These are phyloP conservation scores for Yarrowia divulgata DNA, from an alignment of 805 yeast species.

Conservation along the genomic window DNA sequence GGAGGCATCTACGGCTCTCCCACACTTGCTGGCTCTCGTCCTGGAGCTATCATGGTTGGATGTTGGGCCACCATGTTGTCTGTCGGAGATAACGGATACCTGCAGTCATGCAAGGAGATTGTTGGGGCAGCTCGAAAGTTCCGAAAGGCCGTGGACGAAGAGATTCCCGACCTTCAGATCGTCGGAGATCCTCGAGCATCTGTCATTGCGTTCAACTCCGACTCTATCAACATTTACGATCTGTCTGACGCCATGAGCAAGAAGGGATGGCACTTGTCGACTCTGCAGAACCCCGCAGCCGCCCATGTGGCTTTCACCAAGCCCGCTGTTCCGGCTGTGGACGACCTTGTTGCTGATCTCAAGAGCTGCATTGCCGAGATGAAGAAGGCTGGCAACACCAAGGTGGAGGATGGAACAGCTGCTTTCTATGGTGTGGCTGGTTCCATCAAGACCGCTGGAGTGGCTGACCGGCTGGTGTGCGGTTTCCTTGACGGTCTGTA, in stretches of 20 bases:
- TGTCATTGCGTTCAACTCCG: slow-evolving; percentile 79
- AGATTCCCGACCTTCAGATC: slow-evolving; percentile 64
- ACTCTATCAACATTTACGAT: slow-evolving; percentile 70
- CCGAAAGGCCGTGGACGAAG: slow-evolving; percentile 55
- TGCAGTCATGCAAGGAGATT: slow-evolving; percentile 68
- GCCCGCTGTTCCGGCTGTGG: slow-evolving; percentile 67
- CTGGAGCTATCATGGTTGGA: slow-evolving; percentile 97
- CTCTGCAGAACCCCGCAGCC: slow-evolving; percentile 90
- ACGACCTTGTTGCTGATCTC: slow-evolving; percentile 64
- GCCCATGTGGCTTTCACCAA: slow-evolving; percentile 88
- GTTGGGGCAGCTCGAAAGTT: slow-evolving; percentile 68
- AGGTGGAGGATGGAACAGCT: slow-evolving; percentile 64
- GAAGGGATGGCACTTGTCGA: slow-evolving; percentile 87
- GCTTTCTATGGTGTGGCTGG: slow-evolving; percentile 97
- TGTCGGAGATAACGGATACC: slow-evolving; percentile 86
- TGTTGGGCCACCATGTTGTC: slow-evolving; percentile 94
- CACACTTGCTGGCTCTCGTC: slow-evolving; percentile 94
- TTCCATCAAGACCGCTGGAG: slow-evolving; percentile 79
- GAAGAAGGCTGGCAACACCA: slow-evolving; percentile 46
- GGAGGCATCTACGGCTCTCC: slow-evolving; percentile 98
- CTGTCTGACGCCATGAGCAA: slow-evolving; percentile 72
- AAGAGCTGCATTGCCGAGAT: slow-evolving; percentile 56
- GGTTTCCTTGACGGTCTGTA: slow-evolving; percentile 85
- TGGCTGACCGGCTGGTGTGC: slow-evolving; percentile 79
- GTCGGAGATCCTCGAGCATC: slow-evolving; percentile 87